Conservation (phyloP, 2,329 filamentous ascomycete genomes). For the Fonsecaea pugnacius region DNA sequence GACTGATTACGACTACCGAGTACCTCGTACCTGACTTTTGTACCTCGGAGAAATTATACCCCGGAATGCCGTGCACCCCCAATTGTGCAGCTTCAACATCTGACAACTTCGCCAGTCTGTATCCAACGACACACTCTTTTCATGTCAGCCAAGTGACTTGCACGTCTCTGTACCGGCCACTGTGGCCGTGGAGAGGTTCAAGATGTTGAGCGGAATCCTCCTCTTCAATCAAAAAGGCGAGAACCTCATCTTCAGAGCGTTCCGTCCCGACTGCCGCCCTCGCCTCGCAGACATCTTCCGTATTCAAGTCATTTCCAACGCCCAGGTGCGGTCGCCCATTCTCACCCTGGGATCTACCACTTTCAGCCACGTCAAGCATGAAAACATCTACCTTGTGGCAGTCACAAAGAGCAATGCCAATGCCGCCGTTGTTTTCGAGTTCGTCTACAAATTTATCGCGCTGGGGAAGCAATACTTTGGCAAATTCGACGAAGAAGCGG, state of each 20-base stretch:
- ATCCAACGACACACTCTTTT: not conserved
- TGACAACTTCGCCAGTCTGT: not conserved
- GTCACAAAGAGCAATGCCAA: slow-evolving; percentile 99
- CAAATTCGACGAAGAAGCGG: slow-evolving; percentile 98
- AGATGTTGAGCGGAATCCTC: slow-evolving; percentile 93
- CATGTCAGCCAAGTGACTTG: slow-evolving; percentile 9
- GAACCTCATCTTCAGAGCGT: slow-evolving; percentile 98
- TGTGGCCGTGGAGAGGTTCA: slow-evolving; percentile 24
- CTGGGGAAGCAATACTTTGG: slow-evolving; percentile 96
- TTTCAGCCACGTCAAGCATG: slow-evolving; percentile 99
- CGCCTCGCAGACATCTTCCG: slow-evolving; percentile 98
- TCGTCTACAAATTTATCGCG: slow-evolving; percentile 87
- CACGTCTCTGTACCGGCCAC: slow-evolving; percentile 17
- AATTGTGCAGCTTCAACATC: not conserved
- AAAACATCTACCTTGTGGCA: slow-evolving; percentile 97
- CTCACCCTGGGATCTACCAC: slow-evolving; percentile 96
- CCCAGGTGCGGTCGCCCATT: slow-evolving; percentile 95
- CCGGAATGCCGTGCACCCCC: not conserved
- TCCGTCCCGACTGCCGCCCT: slow-evolving; percentile 96
- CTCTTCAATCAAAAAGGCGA: slow-evolving; percentile 99
- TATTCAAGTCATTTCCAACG: slow-evolving; percentile 98
- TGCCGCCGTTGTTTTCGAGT: slow-evolving; percentile 96
- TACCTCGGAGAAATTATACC: not conserved
- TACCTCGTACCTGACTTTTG: too few relatives aligned
- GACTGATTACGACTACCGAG: too few relatives aligned